Percentiles rank a stretch among this genome's conserved stretches.
Conservation (phyloP, 306 rosid species). For the Glycine soja region DNA sequence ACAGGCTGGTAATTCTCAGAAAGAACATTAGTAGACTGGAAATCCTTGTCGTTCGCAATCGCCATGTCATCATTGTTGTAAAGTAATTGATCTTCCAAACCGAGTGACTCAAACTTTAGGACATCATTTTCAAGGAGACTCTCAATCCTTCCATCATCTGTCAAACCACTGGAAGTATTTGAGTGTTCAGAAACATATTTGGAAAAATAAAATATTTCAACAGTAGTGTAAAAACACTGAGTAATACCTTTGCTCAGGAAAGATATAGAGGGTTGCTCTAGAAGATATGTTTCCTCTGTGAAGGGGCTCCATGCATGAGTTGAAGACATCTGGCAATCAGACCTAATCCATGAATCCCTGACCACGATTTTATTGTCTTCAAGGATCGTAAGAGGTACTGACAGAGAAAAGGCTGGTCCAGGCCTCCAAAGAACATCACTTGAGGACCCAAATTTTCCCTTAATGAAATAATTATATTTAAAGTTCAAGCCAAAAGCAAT, state of each 20-base stretch:
- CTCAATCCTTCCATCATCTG: slow-evolving; percentile 73
- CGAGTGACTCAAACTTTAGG: slow-evolving; percentile 49
- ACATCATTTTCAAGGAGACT: slow-evolving; percentile 57
- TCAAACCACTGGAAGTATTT: slow-evolving; percentile 98
- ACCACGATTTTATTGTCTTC: slow-evolving; percentile 60
- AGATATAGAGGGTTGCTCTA: slow-evolving; percentile 52
- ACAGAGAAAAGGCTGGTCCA: slow-evolving; percentile 87
- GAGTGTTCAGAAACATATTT: slow-evolving; percentile 95
- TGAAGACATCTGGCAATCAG: slow-evolving; percentile 54
- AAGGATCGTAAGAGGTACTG: slow-evolving; percentile 63
- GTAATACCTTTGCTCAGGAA: slow-evolving; percentile 70
- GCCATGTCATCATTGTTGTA: slow-evolving; percentile 49
- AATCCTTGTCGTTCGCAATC: slow-evolving; percentile 43
- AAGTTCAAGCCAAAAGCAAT: slow-evolving; percentile 73
- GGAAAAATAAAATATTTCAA: slow-evolving; percentile 45
- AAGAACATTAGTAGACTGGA: slow-evolving; percentile 50
- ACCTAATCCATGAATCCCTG: slow-evolving; percentile 86
- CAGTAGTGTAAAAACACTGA: slow-evolving; percentile 47
- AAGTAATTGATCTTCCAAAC: slow-evolving; percentile 54
- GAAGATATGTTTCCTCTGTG: slow-evolving; percentile 77
- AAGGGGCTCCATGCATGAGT: slow-evolving; percentile 57
- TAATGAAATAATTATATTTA: slow-evolving; percentile 87
- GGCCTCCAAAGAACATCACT: slow-evolving; percentile 77
- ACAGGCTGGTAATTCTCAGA: slow-evolving; percentile 70
- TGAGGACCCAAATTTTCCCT: slow-evolving; percentile 66